These are phyloP conservation scores for Tricholoma bakamatsutake DNA, from an alignment of 768 basidiomycete species.

Conservation along the genomic window DNA sequence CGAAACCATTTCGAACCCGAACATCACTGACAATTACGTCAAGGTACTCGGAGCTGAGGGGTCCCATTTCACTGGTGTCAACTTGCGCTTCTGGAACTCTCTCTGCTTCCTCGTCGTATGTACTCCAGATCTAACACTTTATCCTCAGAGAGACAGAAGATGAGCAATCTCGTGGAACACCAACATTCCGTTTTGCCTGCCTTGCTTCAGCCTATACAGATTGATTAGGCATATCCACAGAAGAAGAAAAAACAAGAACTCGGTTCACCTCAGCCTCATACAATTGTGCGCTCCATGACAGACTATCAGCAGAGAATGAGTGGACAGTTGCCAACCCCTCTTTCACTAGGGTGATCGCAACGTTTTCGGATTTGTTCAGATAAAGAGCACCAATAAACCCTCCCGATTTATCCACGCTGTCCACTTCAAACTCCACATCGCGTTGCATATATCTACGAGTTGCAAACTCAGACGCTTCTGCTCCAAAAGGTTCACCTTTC, in stretches of 20 bases:
- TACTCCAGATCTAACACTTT: slow-evolving; percentile 74
- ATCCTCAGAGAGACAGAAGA: slow-evolving; percentile 1
- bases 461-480: slow-evolving; percentile 77
- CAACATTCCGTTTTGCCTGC: slow-evolving; percentile 66
- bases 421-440: slow-evolving; percentile 91
- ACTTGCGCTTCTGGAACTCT: slow-evolving; percentile 41
- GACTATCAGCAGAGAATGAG: slow-evolving; percentile 76
- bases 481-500: slow-evolving; percentile 85
- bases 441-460: slow-evolving; percentile 85
- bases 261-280: slow-evolving; percentile 72
- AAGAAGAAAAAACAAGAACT: neutral
- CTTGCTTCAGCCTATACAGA: slow-evolving; percentile 70
- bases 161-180: slow-evolving; percentile 17
- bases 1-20: slow-evolving; percentile 64
- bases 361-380: slow-evolving; percentile 82
- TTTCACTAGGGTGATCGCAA: slow-evolving; percentile 71
- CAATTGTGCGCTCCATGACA: slow-evolving; percentile 76
- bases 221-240: slow-evolving; percentile 1
- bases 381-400: slow-evolving; percentile 92
- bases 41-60: slow-evolving; percentile 79
- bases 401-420: slow-evolving; percentile 87
- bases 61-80: slow-evolving; percentile 38
- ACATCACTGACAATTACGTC: slow-evolving; percentile 93
- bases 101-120: slow-evolving; percentile 73
- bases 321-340: slow-evolving; percentile 91